Evolutionary conservation across 2,329 filamentous ascomycete genomes (phyloP).

Genomic region (Paracamarosporium sp.): DNA sequence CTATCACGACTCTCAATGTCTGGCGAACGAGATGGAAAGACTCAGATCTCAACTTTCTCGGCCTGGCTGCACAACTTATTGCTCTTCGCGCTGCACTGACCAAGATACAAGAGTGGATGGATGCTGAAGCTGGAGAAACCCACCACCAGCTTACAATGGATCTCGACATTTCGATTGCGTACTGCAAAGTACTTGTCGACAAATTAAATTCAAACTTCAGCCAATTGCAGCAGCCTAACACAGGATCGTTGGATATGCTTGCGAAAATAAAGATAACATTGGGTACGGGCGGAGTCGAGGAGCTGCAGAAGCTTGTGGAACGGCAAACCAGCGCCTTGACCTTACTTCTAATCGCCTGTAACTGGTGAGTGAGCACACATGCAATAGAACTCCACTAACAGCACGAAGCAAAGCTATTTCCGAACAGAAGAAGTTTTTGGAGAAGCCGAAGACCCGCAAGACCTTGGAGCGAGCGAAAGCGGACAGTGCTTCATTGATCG

Average conservation of each 20-base stretch:
- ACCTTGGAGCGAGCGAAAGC: conserved; percentile 7
- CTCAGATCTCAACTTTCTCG: conserved; percentile 17
- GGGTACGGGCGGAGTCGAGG: conserved; percentile 6
- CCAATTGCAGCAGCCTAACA: not conserved
- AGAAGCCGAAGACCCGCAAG: conserved; percentile 11
- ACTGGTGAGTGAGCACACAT: conserved; percentile 12
- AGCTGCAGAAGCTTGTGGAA: conserved; percentile 20
- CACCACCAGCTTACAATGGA: conserved; percentile 26
- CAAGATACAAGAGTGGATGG: conserved; percentile 24
- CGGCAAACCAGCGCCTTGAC: conserved; percentile 21
- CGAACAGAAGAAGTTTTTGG: conserved; percentile 15
- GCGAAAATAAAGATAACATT: conserved; percentile 16
- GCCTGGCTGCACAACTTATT: conserved; percentile 17
- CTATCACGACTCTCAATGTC: conserved; percentile 1
- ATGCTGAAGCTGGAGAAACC: conserved; percentile 4
- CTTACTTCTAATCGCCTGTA: conserved; percentile 22
- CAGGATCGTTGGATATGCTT: not conserved
- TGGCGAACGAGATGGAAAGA: conserved; percentile 7
- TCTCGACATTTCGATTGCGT: conserved; percentile 17
- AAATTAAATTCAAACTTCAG: conserved; percentile 14
- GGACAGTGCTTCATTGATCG: conserved; percentile 18
- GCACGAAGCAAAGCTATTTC: conserved; percentile 11
- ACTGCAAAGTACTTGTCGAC: conserved; percentile 12
- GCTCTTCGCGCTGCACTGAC: conserved; percentile 18
- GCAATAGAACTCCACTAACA: not conserved